Percentiles rank a stretch among this genome's conserved stretches.
Conservation (phyloP, 1,284 basidiomycete species). For the Fomitopsis pinicola region DNA sequence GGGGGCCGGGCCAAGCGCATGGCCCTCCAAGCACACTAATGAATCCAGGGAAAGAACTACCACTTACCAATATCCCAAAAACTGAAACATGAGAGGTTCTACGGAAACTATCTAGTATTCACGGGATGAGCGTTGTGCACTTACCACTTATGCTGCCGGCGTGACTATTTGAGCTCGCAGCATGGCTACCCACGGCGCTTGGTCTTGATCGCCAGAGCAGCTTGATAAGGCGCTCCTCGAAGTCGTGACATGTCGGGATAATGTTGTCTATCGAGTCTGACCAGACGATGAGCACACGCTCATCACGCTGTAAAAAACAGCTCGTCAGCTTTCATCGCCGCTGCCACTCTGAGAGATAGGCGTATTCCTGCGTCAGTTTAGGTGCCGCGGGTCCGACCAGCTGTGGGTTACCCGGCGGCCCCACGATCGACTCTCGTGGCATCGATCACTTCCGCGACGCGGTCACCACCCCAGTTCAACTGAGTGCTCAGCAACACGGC, state of each 20-base stretch:
- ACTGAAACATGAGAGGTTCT: background rate
- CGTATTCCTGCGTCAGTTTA: background rate
- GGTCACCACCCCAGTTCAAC: background rate
- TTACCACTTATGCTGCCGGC: conserved; percentile 23
- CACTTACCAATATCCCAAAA: background rate
- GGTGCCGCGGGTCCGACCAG: background rate
- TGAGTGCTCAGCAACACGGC: no score
- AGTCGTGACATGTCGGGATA: conserved; percentile 65
- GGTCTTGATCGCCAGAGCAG: conserved; percentile 58
- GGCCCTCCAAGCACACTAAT: background rate
- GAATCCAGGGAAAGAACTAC: background rate
- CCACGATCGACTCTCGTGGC: background rate
- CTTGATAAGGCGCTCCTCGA: conserved; percentile 78
- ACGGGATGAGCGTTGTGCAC: background rate
- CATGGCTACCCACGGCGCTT: conserved; percentile 12
- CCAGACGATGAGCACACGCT: conserved; percentile 77
- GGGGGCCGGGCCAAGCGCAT: background rate
- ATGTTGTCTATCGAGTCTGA: conserved; percentile 69
- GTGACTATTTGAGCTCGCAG: conserved; percentile 16
- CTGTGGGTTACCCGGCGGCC: background rate
- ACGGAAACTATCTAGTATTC: background rate
- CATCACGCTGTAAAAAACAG: conserved; percentile 50
- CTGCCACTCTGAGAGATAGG: background rate
- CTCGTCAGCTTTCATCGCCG: background rate
- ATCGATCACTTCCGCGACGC: background rate